These are phyloP conservation scores for Mangifera indica DNA, from an alignment of 345 rosid species.

Conservation along the genomic window DNA sequence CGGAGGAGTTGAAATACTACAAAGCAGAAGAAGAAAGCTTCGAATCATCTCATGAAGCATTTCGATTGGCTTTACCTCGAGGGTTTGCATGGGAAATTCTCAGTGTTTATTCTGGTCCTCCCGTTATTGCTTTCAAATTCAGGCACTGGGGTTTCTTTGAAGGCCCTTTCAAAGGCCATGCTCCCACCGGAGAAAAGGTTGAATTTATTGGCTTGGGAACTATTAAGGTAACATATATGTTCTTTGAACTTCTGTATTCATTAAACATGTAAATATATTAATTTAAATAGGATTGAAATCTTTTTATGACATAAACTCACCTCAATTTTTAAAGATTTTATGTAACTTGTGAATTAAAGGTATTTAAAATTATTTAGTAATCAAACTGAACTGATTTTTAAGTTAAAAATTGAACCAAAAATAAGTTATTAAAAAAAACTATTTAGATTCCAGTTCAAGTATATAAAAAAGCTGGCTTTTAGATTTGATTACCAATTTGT, in stretches of 20 bases:
- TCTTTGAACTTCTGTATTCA: not conserved
- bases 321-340: no score
- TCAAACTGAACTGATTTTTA: no score
- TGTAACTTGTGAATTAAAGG: no score
- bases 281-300: no score
- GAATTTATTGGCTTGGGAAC: constrained; percentile 64
- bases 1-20: constrained; percentile 56
- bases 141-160: constrained; percentile 90
- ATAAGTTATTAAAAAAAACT: no score
- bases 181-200: constrained; percentile 64
- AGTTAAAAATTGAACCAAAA: no score
- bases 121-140: constrained; percentile 68
- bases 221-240: constrained; percentile 47
- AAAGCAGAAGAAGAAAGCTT: constrained; percentile 71
- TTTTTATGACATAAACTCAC: no score
- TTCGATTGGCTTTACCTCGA: constrained; percentile 61
- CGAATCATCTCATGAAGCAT: constrained; percentile 70
- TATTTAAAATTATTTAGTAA: no score
- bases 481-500: no score
- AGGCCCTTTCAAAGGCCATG: constrained; percentile 69
- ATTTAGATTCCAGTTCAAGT: no score
- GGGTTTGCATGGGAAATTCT: constrained; percentile 90
- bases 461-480: no score
- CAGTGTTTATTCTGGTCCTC: constrained; percentile 71
- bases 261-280: no score